Conservation (phyloP, 1,284 basidiomycete species). For the Pseudomicrostroma phylloplanum region DNA sequence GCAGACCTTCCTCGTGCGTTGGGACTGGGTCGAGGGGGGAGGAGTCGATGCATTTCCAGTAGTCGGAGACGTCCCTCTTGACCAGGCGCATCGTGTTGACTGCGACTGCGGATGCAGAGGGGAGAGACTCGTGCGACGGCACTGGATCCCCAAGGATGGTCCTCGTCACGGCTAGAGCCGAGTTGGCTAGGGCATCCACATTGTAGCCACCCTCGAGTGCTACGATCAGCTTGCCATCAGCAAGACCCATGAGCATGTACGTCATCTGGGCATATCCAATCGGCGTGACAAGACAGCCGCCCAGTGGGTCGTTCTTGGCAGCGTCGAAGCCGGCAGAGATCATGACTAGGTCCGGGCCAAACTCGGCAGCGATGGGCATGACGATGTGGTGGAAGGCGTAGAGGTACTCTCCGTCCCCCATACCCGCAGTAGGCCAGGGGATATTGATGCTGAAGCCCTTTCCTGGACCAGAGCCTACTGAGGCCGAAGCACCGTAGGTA, state of each 20-base stretch:
- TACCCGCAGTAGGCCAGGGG: constrained; percentile 82
- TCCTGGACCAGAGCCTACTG: constrained; percentile 75
- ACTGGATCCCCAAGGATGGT: constrained; percentile 80
- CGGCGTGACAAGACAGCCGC: constrained; percentile 82
- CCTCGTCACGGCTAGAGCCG: constrained; percentile 76
- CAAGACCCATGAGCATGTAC: constrained; percentile 84
- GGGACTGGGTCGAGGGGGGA: constrained; percentile 34
- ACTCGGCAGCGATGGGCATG: constrained; percentile 96
- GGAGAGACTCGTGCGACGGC: constrained; percentile 57
- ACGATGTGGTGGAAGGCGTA: constrained; percentile 91
- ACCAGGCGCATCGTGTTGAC: constrained; percentile 83
- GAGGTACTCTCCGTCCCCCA: constrained; percentile 92
- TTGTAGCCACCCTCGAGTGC: constrained; percentile 98
- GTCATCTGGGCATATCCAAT: constrained; percentile 98
- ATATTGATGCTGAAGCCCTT: constrained; percentile 79
- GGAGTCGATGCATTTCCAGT: constrained; percentile 70
- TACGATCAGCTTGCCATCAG: constrained; percentile 80
- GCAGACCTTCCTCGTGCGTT: constrained; percentile 19
- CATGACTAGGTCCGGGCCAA: constrained; percentile 89
- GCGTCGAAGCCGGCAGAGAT: constrained; percentile 98
- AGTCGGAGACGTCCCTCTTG: constrained; percentile 74
- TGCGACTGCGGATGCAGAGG: constrained; percentile 69
- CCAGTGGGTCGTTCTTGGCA: constrained; percentile 82
- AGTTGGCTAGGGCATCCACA: constrained; percentile 76
- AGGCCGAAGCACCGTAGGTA: constrained; percentile 75